Evolutionary conservation across 164 flowering plant genomes (phyloP), one percentile per base, ranked within the genome.

Genomic region (Cinnamomum chago): DNA sequence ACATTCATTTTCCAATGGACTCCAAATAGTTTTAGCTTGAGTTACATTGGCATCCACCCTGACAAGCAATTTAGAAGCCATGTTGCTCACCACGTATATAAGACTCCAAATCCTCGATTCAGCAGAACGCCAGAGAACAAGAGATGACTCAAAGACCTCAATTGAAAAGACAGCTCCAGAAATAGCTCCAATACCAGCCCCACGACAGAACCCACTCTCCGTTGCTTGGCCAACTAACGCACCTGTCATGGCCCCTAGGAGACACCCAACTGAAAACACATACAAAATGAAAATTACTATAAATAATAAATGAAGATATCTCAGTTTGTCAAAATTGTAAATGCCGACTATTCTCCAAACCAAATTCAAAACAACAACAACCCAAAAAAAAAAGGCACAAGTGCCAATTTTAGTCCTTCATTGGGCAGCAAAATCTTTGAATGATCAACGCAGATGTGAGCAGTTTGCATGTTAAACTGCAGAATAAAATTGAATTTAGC

Each of bases 141-240:
- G 85, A 58, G 93, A 91, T 4, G 94, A 88, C 78, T 93, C 98
- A 68, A 93, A 90, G 72, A 91, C 96, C 80, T 93, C 94, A 68
- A 93, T 90, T 0, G 98, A 93, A 87, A 91, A 91, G 75, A 93
- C 96, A 78, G 98, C 98, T 60, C 98, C 98, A 24, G 98, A 90
- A 25, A 93, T 91, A 52, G 98, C 96, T 62, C 98, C 98, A 73
- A 93, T 89, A 5, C 93, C 95, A 65, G 96, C 94, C 65, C 98
- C 96, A 71, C 94, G 78, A 35, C 90, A 83, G 71, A 93, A 91
- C 13, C 98, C 98, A 55, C 98, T 93, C 77, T 93, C 98, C 0
- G 93, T 91, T 72, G 89, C 98, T 83, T 93, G 96, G 70, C 98
- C 96, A 40, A 90, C 88, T 75, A 91, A 84, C 24, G 96, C 98